Conservation (phyloP, 495 filamentous ascomycete species). For the Staphylotrichum longicolle region DNA sequence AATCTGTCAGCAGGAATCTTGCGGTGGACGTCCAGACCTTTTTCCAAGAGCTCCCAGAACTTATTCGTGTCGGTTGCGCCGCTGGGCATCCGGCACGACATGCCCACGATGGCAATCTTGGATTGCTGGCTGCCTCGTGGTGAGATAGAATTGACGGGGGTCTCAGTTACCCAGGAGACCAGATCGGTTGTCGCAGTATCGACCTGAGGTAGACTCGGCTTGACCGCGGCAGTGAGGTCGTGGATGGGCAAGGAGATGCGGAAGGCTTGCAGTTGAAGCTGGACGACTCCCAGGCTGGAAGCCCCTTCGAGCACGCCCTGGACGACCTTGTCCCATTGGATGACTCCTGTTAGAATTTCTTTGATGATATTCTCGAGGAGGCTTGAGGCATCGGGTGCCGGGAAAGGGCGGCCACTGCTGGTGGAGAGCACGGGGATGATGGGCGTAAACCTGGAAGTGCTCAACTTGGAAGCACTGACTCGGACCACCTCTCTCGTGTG, state of each 20-base stretch:
- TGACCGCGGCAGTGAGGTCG: neutral
- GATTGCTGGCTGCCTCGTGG: conserved; percentile 18
- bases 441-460: neutral
- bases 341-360: neutral
- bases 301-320: neutral
- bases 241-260: neutral
- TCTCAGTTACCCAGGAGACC: too few relatives aligned
- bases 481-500: neutral
- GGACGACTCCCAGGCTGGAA: too few relatives aligned
- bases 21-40: conserved; percentile 59
- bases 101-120: conserved; percentile 60
- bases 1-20: conserved; percentile 71
- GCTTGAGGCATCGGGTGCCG: neutral
- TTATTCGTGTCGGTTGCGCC: conserved; percentile 57
- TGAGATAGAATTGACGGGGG: too few relatives aligned
- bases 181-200: too few relatives aligned
- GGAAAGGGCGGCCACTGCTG: neutral
- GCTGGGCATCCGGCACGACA: conserved; percentile 72
- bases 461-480: neutral
- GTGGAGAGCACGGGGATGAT: neutral
- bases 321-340: neutral
- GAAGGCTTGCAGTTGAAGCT: neutral
- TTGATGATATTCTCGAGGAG: neutral
- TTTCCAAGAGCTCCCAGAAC: conserved; percentile 69
- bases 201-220: neutral